These are phyloP conservation scores for Exophiala dermatitidis DNA, from an alignment of 2,329 filamentous ascomycete species.

Conservation along the genomic window DNA sequence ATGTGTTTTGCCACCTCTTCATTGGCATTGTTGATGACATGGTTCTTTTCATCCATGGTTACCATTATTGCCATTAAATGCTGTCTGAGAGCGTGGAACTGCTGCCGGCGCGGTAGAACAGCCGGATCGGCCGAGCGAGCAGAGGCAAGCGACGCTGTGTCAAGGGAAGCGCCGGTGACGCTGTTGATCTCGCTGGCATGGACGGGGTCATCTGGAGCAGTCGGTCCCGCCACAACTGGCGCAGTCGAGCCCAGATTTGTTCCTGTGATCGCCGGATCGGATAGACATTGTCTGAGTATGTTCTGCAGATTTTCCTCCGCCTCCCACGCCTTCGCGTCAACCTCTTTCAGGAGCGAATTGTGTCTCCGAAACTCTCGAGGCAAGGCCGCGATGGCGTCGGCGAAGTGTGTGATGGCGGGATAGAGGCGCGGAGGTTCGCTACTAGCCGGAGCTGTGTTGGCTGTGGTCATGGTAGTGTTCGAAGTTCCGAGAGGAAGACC, in stretches of 20 bases:
- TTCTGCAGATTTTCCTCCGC: slow-evolving; percentile 76
- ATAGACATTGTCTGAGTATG: slow-evolving; percentile 52
- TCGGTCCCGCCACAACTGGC: slow-evolving; percentile 15
- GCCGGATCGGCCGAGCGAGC: slow-evolving; percentile 14
- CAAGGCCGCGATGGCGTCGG: slow-evolving; percentile 83
- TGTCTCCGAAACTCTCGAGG: slow-evolving; percentile 93
- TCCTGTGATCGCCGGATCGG: slow-evolving; percentile 10
- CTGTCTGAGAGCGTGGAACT: slow-evolving; percentile 70
- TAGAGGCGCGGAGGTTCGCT: slow-evolving; percentile 48
- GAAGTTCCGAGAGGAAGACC: slow-evolving; percentile 18
- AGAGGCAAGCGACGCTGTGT: slow-evolving; percentile 23
- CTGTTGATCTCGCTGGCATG: slow-evolving; percentile 20
- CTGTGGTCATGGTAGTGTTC: slow-evolving; percentile 17
- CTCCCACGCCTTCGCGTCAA: slow-evolving; percentile 90
- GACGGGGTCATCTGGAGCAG: slow-evolving; percentile 14
- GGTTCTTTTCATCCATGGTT: slow-evolving; percentile 94
- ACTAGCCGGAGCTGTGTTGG: slow-evolving; percentile 7
- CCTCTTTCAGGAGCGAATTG: slow-evolving; percentile 92
- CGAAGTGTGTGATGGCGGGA: slow-evolving; percentile 66
- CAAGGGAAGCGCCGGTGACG: slow-evolving; percentile 17
- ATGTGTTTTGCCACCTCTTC: slow-evolving; percentile 82
- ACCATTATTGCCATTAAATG: slow-evolving; percentile 79
- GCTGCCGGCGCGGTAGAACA: slow-evolving; percentile 47
- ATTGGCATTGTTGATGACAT: slow-evolving; percentile 87
- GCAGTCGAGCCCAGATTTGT: slow-evolving; percentile 4